These are phyloP conservation scores for Aegilops speltoides DNA, from an alignment of 176 grass and related monocot genomes.

Conservation along the genomic window DNA sequence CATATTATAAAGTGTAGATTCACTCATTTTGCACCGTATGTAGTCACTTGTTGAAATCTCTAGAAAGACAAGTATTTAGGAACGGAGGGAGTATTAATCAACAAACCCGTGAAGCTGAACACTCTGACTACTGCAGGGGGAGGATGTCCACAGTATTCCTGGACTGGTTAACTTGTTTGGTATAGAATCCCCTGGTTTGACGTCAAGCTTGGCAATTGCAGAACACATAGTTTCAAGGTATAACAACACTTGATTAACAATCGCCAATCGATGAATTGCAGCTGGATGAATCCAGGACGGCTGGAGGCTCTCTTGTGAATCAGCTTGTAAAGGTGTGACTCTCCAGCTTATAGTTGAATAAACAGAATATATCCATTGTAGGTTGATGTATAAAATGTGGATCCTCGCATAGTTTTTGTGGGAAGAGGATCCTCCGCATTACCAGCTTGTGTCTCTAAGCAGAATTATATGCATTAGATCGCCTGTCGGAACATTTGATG, in stretches of 20 bases:
- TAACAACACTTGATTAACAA: neutral
- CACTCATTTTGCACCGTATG: too few species aligned
- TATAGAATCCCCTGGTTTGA: slow-evolving; percentile 92
- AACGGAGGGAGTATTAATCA: too few species aligned
- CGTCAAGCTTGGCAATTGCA: slow-evolving; percentile 84
- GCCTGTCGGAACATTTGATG: neutral
- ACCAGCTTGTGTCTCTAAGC: neutral
- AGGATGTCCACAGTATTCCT: slow-evolving; percentile 69
- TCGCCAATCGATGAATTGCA: neutral
- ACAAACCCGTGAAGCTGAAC: slow-evolving; percentile 14
- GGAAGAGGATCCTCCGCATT: neutral
- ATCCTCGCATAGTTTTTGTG: neutral
- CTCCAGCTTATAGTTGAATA: neutral
- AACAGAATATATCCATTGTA: neutral
- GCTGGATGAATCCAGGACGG: neutral
- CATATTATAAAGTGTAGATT: too few species aligned
- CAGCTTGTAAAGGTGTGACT: neutral
- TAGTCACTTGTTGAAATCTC: too few species aligned
- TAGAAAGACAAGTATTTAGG: too few species aligned
- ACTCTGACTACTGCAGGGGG: slow-evolving; percentile 49
- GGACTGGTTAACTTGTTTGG: slow-evolving; percentile 88
- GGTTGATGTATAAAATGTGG: neutral
- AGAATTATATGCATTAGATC: neutral
- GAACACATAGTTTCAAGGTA: slow-evolving; percentile 58
- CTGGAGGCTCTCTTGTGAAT: neutral